phyloP scores from a whole-genome alignment of 768 basidiomycete genomes.

The Mrakia gelida region DNA sequence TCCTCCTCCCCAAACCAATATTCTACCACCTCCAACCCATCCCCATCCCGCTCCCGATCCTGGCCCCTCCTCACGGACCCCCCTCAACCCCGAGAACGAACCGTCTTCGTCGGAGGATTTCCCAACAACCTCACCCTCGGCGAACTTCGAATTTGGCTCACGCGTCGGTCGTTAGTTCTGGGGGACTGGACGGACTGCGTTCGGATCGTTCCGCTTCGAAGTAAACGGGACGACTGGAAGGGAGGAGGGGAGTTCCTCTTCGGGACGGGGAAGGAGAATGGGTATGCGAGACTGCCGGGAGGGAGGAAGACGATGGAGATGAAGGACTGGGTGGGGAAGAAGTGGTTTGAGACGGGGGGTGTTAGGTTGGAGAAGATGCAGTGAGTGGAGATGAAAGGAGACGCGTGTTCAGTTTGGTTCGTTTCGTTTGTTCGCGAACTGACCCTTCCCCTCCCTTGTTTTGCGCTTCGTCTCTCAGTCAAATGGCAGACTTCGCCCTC shows the following conservation, averaged over 20 bases:
- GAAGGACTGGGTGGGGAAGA: neutral
- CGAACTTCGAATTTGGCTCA: neutral
- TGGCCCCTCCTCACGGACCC: neutral
- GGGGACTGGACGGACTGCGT: constrained; percentile 3
- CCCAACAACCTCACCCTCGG: neutral
- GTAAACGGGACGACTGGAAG: neutral
- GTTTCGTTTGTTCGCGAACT: neutral
- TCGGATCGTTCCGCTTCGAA: neutral
- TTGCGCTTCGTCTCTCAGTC: neutral
- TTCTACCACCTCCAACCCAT: neutral
- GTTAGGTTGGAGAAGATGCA: neutral
- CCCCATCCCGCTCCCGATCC: neutral
- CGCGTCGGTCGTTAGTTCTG: neutral
- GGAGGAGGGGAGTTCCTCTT: neutral
- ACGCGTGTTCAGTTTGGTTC: neutral
- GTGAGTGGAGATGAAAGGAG: neutral
- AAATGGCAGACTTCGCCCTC: neutral
- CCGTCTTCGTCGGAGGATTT: neutral
- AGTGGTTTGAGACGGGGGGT: neutral
- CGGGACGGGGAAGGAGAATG: neutral
- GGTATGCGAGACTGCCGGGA: neutral
- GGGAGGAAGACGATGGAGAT: neutral
- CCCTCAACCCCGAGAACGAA: neutral
- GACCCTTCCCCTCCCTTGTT: neutral
- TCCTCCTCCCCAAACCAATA: neutral